These are phyloP conservation scores for Fusarium solani-melongenae DNA, from an alignment of 2,329 filamentous ascomycete species.

Conservation along the genomic window DNA sequence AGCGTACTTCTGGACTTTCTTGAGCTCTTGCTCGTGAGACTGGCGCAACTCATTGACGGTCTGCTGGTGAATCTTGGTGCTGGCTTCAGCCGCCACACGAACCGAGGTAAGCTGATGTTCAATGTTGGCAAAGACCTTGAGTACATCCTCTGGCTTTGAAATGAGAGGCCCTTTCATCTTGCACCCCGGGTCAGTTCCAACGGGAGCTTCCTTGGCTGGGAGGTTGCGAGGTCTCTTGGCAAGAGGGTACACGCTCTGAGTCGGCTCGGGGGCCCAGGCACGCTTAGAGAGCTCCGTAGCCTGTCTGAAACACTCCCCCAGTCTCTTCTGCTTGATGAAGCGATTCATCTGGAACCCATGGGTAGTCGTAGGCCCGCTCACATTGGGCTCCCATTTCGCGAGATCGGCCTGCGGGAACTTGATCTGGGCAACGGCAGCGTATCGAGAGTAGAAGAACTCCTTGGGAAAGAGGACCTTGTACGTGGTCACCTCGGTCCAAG, in stretches of 20 bases:
- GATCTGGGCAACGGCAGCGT: conserved; percentile 4
- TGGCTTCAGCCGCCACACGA: neutral
- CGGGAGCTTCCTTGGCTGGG: neutral
- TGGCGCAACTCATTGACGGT: neutral
- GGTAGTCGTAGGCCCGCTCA: neutral
- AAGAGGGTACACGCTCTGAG: neutral
- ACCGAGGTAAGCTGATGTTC: neutral
- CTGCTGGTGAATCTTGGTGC: neutral
- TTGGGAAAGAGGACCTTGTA: conserved; percentile 6
- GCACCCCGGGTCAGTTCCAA: neutral
- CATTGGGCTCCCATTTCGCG: conserved; percentile 8
- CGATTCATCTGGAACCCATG: neutral
- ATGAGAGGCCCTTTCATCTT: neutral
- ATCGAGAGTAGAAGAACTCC: conserved; percentile 3
- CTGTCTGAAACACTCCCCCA: neutral
- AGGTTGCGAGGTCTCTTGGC: neutral
- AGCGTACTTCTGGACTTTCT: neutral
- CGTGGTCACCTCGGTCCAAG: neutral
- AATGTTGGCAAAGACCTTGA: neutral
- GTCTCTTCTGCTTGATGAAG: neutral
- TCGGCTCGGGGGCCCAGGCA: neutral
- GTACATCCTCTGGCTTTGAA: neutral
- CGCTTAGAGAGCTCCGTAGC: neutral
- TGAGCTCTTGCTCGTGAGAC: neutral
- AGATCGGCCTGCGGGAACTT: conserved; percentile 3